phyloP scores from a whole-genome alignment of 1,139 yeast species.

The Barnettozyma hawaiiensis region DNA sequence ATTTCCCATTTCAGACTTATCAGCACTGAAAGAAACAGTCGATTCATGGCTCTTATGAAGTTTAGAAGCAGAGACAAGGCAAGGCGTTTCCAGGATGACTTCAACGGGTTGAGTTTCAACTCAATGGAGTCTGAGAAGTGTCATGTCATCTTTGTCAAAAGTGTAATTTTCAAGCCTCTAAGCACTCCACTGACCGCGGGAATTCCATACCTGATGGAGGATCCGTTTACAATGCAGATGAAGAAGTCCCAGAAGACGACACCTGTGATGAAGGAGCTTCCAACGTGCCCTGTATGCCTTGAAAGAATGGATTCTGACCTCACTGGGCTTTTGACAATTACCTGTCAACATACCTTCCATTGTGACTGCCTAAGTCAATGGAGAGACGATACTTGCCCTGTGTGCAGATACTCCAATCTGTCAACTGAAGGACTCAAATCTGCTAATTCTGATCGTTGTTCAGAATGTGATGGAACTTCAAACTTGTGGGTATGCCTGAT shows the following conservation, averaged over 20 bases:
- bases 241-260: slow-evolving; percentile 18
- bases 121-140: slow-evolving; percentile 89
- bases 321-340: slow-evolving; percentile 80
- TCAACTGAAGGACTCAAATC: slow-evolving; percentile 18
- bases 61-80: slow-evolving; percentile 56
- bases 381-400: slow-evolving; percentile 90
- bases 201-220: slow-evolving; percentile 66
- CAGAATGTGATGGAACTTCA: slow-evolving; percentile 52
- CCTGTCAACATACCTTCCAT: slow-evolving; percentile 92
- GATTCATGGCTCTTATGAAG: slow-evolving; percentile 74
- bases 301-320: slow-evolving; percentile 82
- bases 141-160: slow-evolving; percentile 64
- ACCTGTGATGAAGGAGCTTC: slow-evolving; percentile 51
- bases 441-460: slow-evolving; percentile 32
- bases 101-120: slow-evolving; percentile 72
- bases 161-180: slow-evolving; percentile 42
- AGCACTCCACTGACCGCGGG: slow-evolving; percentile 18
- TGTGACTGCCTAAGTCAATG: slow-evolving; percentile 85
- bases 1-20: slow-evolving; percentile 72
- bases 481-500: slow-evolving; percentile 88
- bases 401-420: slow-evolving; percentile 70
- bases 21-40: slow-evolving; percentile 58
- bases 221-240: slow-evolving; percentile 54
- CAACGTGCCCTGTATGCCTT: slow-evolving; percentile 91
- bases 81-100: slow-evolving; percentile 54